phyloP scores from a whole-genome alignment of 202 grass and related monocot genomes.

The Carex arenaria region DNA sequence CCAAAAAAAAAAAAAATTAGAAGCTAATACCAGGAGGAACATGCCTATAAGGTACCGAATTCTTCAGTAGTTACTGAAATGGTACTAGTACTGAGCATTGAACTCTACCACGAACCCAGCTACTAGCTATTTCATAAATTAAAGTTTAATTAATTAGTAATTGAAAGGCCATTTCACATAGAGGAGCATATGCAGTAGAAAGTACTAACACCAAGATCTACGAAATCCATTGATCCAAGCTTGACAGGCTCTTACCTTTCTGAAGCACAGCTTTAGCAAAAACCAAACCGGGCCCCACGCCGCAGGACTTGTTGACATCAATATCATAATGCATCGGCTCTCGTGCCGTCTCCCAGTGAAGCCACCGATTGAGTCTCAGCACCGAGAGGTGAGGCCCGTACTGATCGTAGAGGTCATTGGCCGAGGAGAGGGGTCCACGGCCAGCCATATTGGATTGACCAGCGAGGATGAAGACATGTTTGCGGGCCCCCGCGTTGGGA shows the following conservation, averaged over 20 bases:
- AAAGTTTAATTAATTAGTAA: neutral
- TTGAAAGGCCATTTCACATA: neutral
- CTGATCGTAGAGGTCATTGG: neutral
- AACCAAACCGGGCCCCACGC: constrained; percentile 74
- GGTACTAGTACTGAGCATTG: neutral
- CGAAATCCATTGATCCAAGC: neutral
- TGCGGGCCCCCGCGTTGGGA: constrained; percentile 38
- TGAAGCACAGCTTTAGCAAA: constrained; percentile 67
- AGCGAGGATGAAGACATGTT: constrained; percentile 66
- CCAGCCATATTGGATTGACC: constrained; percentile 87
- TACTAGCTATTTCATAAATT: neutral
- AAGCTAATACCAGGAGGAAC: neutral
- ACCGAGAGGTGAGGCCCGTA: constrained; percentile 50
- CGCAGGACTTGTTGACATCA: constrained; percentile 72
- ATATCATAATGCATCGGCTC: constrained; percentile 87
- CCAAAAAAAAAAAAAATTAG: neutral
- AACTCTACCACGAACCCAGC: neutral
- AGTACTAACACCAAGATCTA: neutral
- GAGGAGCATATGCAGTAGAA: neutral
- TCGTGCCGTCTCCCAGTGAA: constrained; percentile 52
- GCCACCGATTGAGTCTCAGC: constrained; percentile 48
- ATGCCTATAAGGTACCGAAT: neutral
- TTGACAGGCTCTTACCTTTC: neutral
- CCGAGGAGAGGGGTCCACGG: constrained; percentile 23
- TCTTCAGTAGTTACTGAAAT: neutral